phyloP scores from a whole-genome alignment of 192 early-diverging fungal genomes.

The Ambispora gerdemannii region DNA sequence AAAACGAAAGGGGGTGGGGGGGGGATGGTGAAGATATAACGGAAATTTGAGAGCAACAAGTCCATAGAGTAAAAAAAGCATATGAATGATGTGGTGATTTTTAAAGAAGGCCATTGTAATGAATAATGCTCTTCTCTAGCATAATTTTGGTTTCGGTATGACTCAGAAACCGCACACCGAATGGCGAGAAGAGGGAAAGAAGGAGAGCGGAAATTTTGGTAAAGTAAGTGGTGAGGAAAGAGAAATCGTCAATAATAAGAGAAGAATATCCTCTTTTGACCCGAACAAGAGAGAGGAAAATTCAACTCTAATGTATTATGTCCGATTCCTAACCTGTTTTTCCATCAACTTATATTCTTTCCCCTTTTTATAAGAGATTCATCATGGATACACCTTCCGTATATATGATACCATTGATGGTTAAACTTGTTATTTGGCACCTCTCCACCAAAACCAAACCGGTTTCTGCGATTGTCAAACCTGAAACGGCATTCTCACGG shows the following conservation, averaged over 20 bases:
- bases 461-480: not conserved
- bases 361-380: not conserved
- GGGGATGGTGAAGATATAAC: too few relatives aligned
- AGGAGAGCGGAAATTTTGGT: not conserved
- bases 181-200: too few relatives aligned
- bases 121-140: not conserved
- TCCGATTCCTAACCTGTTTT: not conserved
- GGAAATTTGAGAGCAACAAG: too few relatives aligned
- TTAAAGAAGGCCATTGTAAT: not conserved
- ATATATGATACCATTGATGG: not conserved
- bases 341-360: not conserved
- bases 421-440: not conserved
- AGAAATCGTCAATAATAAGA: not conserved
- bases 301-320: not conserved
- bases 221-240: not conserved
- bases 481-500: not conserved
- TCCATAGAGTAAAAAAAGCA: too few relatives aligned
- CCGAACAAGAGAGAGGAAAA: not conserved
- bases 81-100: not conserved
- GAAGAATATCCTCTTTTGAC: not conserved
- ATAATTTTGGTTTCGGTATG: slow-evolving; percentile 9
- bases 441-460: not conserved
- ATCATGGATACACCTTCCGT: not conserved
- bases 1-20: not conserved
- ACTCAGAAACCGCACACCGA: slow-evolving; percentile 20